Evolutionary conservation across 1,284 basidiomycete species (phyloP).

Genomic region (Wallemia hederae): DNA sequence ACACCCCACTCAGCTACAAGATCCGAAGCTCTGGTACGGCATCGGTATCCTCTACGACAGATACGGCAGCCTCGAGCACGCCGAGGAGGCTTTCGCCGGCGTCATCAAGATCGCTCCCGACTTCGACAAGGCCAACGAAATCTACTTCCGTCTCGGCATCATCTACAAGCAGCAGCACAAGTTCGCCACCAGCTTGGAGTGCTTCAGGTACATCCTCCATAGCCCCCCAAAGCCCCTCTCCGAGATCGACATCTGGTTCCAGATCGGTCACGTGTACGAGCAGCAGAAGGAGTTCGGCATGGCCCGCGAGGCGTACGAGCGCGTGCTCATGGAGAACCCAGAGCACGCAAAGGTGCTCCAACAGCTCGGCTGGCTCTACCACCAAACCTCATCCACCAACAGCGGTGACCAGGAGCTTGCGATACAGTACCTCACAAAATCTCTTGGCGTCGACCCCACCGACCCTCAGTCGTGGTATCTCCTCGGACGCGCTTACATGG

Average conservation of each 20-base stretch:
- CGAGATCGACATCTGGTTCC: slow-evolving; percentile 97
- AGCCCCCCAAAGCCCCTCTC: slow-evolving; percentile 86
- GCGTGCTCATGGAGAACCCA: slow-evolving; percentile 78
- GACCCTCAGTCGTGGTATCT: slow-evolving; percentile 98
- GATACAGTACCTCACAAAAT: slow-evolving; percentile 76
- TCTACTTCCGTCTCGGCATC: slow-evolving; percentile 88
- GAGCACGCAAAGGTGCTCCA: slow-evolving; percentile 89
- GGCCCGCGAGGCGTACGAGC: slow-evolving; percentile 86
- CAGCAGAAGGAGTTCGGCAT: slow-evolving; percentile 75
- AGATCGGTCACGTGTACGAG: slow-evolving; percentile 95
- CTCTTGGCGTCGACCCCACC: slow-evolving; percentile 63
- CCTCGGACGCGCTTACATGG: slow-evolving; percentile 92
- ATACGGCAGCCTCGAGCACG: slow-evolving; percentile 91
- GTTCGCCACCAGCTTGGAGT: slow-evolving; percentile 49
- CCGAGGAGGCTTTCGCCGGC: slow-evolving; percentile 89
- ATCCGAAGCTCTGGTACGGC: slow-evolving; percentile 97
- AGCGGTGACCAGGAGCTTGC: slow-evolving; percentile 41
- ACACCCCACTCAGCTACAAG: slow-evolving; percentile 23
- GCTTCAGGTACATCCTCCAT: slow-evolving; percentile 84
- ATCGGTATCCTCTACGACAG: slow-evolving; percentile 97
- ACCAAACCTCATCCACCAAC: slow-evolving; percentile 82
- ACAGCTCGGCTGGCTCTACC: slow-evolving; percentile 91
- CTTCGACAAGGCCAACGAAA: slow-evolving; percentile 97
- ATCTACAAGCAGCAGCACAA: slow-evolving; percentile 98
- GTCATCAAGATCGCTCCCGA: slow-evolving; percentile 78